Evolutionary conservation across 2,329 filamentous ascomycete genomes (phyloP), one percentile per base, ranked within the genome.

Genomic region (Pyrenochaeta sp.): DNA sequence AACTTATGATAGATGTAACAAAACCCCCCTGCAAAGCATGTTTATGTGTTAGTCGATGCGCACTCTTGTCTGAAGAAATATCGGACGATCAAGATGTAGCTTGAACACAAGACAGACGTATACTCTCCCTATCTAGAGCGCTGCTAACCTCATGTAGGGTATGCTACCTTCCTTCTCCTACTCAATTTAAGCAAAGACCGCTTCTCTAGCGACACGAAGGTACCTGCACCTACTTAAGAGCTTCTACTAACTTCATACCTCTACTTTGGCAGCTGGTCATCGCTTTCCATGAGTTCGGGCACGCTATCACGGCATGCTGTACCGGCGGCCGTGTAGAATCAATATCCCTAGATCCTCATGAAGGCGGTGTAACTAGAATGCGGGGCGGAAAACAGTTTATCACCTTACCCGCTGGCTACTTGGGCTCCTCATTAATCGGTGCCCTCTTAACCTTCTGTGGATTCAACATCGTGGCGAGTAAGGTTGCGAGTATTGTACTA

Each of bases 291-390:
- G 91, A 93, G 69, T 85, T 93, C 71, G 87, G 89, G 12, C 91
- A 93, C 77, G 91, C 91, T 48, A 85, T 92, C 67, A 87, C 87
- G 1, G 89, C 90, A 39, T 85, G 89, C 62, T 85, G 88, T 58
- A 93, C 91, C 0, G 91, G 91, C 53, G 91, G 91, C 4, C 83
- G 81, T 54, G 91, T 93, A 64, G 87, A 91, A 72, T 90, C 87
- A 39, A 92, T 93, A 69, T 88, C 85, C 24, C 84, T 92, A 24
- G 89, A 92, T 72, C 90, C 90, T 0, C 84, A 88, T 66, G 91
- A 93, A 78, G 91, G 91, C 59, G 91, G 91, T 59, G 90, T 91
- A 3, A 93, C 91, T 1, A 88, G 90, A 65, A 92, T 93, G 88
- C 83, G 85, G 5, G 91, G 91, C 42, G 91, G 91, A 48, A 87